Conservation (phyloP, 2,329 filamentous ascomycete species). For the Aureobasidium sp. region DNA sequence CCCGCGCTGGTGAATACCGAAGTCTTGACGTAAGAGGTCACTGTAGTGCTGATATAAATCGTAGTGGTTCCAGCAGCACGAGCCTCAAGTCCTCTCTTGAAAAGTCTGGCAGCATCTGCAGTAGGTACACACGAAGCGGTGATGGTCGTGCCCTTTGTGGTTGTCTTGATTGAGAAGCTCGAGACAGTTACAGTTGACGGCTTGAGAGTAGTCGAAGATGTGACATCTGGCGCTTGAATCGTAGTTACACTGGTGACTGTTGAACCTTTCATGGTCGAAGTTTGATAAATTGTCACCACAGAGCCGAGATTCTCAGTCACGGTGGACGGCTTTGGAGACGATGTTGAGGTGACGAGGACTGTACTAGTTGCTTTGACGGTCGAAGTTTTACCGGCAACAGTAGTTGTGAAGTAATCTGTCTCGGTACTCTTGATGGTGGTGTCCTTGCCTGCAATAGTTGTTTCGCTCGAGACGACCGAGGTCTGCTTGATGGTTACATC, state of each 20-base stretch:
- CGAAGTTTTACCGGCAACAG: conserved; percentile 18
- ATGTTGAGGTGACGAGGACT: conserved; percentile 19
- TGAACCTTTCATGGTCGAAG: conserved; percentile 23
- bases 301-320: conserved; percentile 19
- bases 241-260: conserved; percentile 26
- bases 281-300: conserved; percentile 23
- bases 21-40: conserved; percentile 24
- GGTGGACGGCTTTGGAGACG: conserved; percentile 19
- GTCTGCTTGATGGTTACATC: conserved; percentile 16
- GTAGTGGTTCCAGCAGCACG: conserved; percentile 23
- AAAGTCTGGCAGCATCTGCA: conserved; percentile 17
- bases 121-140: conserved; percentile 27
- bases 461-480: conserved; percentile 4
- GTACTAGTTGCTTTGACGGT: conserved; percentile 21
- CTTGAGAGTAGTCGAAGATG: conserved; percentile 23
- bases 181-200: conserved; percentile 21
- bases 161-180: conserved; percentile 24
- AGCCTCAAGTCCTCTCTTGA: conserved; percentile 18
- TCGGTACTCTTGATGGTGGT: conserved; percentile 18
- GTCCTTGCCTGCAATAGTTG: conserved; percentile 17
- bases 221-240: conserved; percentile 20
- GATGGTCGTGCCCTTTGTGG: conserved; percentile 27
- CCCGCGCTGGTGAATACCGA: conserved; percentile 17
- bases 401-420: conserved; percentile 18
- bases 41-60: conserved; percentile 23